Evolutionary conservation across 176 grass and related monocot genomes (phyloP), one percentile per base, ranked within the genome.

Genomic region (Musa itinerans): DNA sequence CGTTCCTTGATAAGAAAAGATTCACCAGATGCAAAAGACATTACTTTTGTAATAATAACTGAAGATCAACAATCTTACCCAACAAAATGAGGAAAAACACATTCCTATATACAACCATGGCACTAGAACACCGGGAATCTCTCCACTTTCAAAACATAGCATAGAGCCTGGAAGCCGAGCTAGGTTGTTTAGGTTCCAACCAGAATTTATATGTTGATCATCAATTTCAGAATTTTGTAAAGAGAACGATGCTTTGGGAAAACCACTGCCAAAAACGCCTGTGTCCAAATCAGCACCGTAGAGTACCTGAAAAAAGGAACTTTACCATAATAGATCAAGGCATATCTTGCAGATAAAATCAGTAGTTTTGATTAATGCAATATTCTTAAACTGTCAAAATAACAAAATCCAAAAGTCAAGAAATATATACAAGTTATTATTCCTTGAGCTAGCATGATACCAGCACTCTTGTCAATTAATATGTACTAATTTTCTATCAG

Each of bases 1-100:
- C 6, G 29, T 7, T 50, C 50, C 1, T 25, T 54, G 24, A 29
- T 53, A 29, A 29, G 1, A 55, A 58, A 70, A 54, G 22, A n/a
- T 10, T 34, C 34, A 43, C 34, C 34, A 43, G 11, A 78, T 48
- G 66, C 8, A 21, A 27, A 54, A 61, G 19, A 10, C 10, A 75
- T 55, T 24, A 43, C 5, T 69, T 43, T 19, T 74, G 24, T 11
- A 29, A 83, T n/a, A 21, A 17, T 85, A 43, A 21, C 22, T 24
- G 26, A 27, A 51, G 55, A 80, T 49, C 52, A 78, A 26, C 21
- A 74, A 84, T 43, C 86, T 93, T 93, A 98, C 95, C 90, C 95
- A 98, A 73, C 95, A 98, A 76, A 98, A 98, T 52, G 95, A 93
- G 74, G 95, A 98, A 76, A 98, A 98, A 63, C 95, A 98, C 95